phyloP scores from a whole-genome alignment of 139 green algal species.

The Picochlorum sp. region DNA sequence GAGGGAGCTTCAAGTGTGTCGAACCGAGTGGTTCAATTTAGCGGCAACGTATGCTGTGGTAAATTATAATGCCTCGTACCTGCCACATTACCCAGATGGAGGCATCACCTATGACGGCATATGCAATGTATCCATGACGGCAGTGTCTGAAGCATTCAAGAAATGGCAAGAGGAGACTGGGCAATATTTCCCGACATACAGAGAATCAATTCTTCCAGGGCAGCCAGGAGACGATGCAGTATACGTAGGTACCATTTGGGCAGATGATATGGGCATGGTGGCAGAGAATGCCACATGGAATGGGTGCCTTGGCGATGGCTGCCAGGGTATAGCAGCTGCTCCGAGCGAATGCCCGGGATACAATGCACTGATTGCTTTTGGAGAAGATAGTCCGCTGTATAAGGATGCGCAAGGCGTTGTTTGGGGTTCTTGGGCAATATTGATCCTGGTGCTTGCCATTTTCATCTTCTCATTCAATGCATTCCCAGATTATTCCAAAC shows the following conservation, averaged over 20 bases:
- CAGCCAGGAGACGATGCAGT: background rate
- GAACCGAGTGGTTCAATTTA: background rate
- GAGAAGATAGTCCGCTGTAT: background rate
- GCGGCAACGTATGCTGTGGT: background rate
- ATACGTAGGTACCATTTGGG: background rate
- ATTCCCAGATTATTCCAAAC: conserved; percentile 23
- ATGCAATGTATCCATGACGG: background rate
- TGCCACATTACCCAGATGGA: background rate
- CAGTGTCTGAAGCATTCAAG: background rate
- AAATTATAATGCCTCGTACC: background rate
- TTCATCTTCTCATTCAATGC: conserved; percentile 23
- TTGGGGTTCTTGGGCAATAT: background rate
- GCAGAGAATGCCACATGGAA: conserved; percentile 12
- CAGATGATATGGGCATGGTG: background rate
- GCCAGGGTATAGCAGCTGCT: background rate
- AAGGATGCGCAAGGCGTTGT: background rate
- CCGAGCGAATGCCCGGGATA: background rate
- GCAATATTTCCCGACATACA: background rate
- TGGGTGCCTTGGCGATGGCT: conserved; percentile 2
- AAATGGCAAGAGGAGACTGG: background rate
- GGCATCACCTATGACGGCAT: background rate
- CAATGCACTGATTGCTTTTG: background rate
- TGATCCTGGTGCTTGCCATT: background rate
- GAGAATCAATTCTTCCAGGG: background rate
- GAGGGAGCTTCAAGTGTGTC: background rate